phyloP scores from a whole-genome alignment of 345 rosid genomes.

The Cochlearia excelsa region DNA sequence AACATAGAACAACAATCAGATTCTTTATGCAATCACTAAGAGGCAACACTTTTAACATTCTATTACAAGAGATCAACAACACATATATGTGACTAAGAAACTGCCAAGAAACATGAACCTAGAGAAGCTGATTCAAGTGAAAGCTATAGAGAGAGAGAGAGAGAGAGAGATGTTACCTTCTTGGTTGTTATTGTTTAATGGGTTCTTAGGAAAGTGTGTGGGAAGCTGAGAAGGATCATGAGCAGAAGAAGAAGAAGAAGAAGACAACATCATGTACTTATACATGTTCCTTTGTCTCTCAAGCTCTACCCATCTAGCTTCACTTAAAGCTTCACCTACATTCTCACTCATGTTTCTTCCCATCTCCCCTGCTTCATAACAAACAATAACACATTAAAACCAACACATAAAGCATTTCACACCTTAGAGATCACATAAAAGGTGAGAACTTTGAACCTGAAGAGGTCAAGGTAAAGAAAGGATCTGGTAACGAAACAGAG shows the following conservation, averaged over 20 bases:
- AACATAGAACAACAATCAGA: constrained; percentile 11
- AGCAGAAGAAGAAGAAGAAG: too few species aligned
- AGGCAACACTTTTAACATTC: constrained; percentile 6
- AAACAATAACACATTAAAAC: constrained; percentile 8
- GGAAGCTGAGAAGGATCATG: constrained; percentile 78
- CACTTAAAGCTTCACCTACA: constrained; percentile 61
- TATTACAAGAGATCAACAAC: background rate
- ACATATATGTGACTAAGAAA: constrained; percentile 42
- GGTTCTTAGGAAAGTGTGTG: constrained; percentile 22
- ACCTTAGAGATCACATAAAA: constrained; percentile 17
- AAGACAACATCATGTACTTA: constrained; percentile 74
- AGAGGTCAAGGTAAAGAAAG: constrained; percentile 39
- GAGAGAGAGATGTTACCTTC: constrained; percentile 23
- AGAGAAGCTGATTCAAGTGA: constrained; percentile 1
- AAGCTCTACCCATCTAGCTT: constrained; percentile 54
- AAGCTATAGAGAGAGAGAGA: background rate
- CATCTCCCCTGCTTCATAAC: constrained; percentile 44
- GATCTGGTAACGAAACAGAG: constrained; percentile 31
- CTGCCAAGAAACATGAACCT: constrained; percentile 23
- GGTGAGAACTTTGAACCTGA: constrained; percentile 41
- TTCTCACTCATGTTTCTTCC: constrained; percentile 38
- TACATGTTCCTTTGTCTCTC: constrained; percentile 75
- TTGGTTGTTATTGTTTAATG: constrained; percentile 22
- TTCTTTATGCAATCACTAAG: constrained; percentile 3
- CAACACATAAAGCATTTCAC: constrained; percentile 18